A percentile compares a stretch with the other conserved stretches of the same genome.
Conservation (phyloP, 2,329 filamentous ascomycete genomes). For the Xylariaceae sp. region DNA sequence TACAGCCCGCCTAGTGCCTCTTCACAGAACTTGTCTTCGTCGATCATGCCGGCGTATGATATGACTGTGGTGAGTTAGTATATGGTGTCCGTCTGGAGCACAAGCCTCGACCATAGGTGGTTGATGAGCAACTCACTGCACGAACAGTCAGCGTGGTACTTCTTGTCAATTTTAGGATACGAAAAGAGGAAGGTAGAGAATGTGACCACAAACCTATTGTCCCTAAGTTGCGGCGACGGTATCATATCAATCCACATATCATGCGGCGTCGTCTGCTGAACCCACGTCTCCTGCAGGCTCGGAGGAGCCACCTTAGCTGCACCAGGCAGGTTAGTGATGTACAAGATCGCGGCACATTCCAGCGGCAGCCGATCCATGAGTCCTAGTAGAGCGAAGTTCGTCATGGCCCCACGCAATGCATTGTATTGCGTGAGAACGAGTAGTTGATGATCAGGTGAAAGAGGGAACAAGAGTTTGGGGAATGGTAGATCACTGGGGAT, state of each 20-base stretch:
- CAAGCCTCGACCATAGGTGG: no score
- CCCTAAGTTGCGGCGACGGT: conserved; percentile 26
- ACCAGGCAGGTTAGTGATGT: conserved; percentile 16
- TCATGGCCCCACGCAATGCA: conserved; percentile 20
- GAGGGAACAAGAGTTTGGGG: conserved; percentile 18
- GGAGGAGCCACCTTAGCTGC: conserved; percentile 17
- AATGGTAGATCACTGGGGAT: conserved; percentile 1
- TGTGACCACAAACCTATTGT: conserved; percentile 16
- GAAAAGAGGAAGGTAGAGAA: no score
- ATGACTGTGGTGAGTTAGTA: conserved; percentile 12
- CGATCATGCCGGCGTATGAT: conserved; percentile 14
- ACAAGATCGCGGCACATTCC: conserved; percentile 22
- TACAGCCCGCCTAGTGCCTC: conserved; percentile 28
- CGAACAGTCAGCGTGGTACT: no score
- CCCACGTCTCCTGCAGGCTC: conserved; percentile 23
- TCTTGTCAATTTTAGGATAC: no score
- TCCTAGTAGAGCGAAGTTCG: conserved; percentile 22
- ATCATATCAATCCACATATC: conserved; percentile 29
- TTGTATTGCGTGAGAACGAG: conserved; percentile 25
- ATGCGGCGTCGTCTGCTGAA: conserved; percentile 24
- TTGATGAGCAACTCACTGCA: no score
- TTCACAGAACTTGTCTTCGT: conserved; percentile 28
- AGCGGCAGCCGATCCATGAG: conserved; percentile 21
- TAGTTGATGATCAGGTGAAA: conserved; percentile 23
- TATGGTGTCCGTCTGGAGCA: no score